Percentiles rank a stretch among this genome's conserved stretches.
These are phyloP conservation scores for Geotrichum klebahnii DNA, from an alignment of 1,139 yeast species.

Conservation along the genomic window DNA sequence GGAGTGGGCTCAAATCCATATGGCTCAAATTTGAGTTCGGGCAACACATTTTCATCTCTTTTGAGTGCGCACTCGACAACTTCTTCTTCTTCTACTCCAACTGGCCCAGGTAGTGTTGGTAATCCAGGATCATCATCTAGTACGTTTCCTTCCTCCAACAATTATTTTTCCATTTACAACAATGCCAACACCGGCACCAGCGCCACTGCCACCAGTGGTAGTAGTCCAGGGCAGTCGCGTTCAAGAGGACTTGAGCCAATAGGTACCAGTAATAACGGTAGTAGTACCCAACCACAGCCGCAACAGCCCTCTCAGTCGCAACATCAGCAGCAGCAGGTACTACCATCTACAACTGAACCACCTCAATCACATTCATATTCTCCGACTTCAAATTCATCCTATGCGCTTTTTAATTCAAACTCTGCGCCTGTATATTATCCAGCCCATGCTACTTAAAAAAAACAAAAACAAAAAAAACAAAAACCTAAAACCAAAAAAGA, in stretches of 20 bases:
- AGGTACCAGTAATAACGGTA: neutral
- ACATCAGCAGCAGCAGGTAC: neutral
- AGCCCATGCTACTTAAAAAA: slow-evolving; percentile 2
- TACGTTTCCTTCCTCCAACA: no score
- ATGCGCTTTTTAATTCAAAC: neutral
- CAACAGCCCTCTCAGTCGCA: neutral
- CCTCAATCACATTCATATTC: neutral
- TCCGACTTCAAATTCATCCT: neutral
- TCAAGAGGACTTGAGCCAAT: no score
- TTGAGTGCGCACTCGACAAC: no score
- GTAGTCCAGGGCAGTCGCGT: neutral
- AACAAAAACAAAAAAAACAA: neutral
- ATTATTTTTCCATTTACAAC: no score
- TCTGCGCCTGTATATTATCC: slow-evolving; percentile 3
- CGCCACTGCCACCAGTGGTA: neutral
- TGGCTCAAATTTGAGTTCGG: no score
- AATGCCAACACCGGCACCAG: neutral
- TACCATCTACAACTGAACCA: neutral
- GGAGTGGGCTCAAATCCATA: no score
- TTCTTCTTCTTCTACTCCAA: no score
- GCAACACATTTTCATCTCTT: no score
- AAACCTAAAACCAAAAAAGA: no score
- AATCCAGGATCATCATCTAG: no score
- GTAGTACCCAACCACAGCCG: neutral
- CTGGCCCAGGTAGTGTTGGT: no score